Evolutionary conservation across 1,284 basidiomycete species (phyloP), one percentile per base, ranked within the genome.

Genomic region (Polyporus tsugae): DNA sequence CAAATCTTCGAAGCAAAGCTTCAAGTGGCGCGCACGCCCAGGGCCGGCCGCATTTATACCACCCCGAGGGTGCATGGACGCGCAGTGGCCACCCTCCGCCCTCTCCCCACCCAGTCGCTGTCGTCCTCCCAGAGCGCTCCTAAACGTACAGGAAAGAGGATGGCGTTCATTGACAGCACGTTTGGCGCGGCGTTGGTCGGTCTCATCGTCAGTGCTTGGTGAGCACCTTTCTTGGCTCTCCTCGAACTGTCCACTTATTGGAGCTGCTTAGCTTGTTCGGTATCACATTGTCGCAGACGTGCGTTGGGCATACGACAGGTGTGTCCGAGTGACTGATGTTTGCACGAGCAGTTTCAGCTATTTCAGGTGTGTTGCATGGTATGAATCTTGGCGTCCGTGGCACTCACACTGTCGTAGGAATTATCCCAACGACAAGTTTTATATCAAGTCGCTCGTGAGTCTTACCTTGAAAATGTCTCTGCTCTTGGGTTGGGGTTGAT

Each of bases 261-360:
- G 22, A 39, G n/a, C 19, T 49, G 6, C 6, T 11, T 53, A 79
- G 78, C 36, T 60, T 78, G 36, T 78, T 75, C 65, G 78, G 77
- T 9, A 69, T 78, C 11, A 79, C 78, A 6, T 39, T 78, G 35
- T 53, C 78, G 44, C 78, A 79, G 67, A 78, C 76, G 78, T 78
- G 63, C 49, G 67, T 53, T 33, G 33, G 7, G 39, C 13, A 2
- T 13, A 33, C 11, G 22, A 9, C 7, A 17, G 39, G 15, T 35
- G 41, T 52, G 29, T 55, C 35, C 29, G 22, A 42, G 19, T 13
- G 38, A 11, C 13, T 44, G 29, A 35, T 10, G 29, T 35, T 42
- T 57, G 17, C 59, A n/a, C 15, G 15, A 19, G 7, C 41, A 75
- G 74, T 9, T 74, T 73, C 62, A 70, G 70, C 44, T 75, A 75